Conservation (phyloP, 352 stramenopile species). For the Phytophthora fragariaefolia region DNA sequence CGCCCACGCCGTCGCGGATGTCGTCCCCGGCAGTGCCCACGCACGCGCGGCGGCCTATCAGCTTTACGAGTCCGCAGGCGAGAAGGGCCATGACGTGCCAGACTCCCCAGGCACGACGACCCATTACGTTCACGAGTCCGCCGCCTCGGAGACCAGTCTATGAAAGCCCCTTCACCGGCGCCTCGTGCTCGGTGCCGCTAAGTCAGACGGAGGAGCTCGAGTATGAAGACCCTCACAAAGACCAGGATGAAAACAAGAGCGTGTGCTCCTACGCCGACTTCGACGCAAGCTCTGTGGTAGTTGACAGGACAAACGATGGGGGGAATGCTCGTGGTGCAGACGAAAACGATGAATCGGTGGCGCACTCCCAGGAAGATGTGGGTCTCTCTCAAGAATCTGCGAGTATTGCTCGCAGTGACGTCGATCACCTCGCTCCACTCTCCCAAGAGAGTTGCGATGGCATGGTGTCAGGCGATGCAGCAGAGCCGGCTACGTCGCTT, state of each 20-base stretch:
- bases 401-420: slow-evolving; percentile 17
- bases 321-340: slow-evolving; percentile 9
- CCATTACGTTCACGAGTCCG: slow-evolving; percentile 28
- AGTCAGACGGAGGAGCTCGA: slow-evolving; percentile 48
- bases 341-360: slow-evolving; percentile 7
- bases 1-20: slow-evolving; percentile 25
- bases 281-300: slow-evolving; percentile 9
- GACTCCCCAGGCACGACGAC: slow-evolving; percentile 30
- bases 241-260: slow-evolving; percentile 13
- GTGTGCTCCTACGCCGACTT: background rate
- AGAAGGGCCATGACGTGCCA: slow-evolving; percentile 33
- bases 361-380: slow-evolving; percentile 20
- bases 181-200: slow-evolving; percentile 34
- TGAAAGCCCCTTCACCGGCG: slow-evolving; percentile 36
- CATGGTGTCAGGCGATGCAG: slow-evolving; percentile 15
- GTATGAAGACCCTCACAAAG: slow-evolving; percentile 32
- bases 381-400: slow-evolving; percentile 35
- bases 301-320: background rate
- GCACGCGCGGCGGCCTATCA: slow-evolving; percentile 27
- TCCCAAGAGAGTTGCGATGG: slow-evolving; percentile 39
- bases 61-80: slow-evolving; percentile 35
- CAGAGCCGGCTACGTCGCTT: slow-evolving; percentile 3
- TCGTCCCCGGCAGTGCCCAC: slow-evolving; percentile 30
- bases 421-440: slow-evolving; percentile 28
- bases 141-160: slow-evolving; percentile 15